Evolutionary conservation across 2,329 filamentous ascomycete genomes (phyloP).

Genomic region (Lasiodiplodia theobromae): DNA sequence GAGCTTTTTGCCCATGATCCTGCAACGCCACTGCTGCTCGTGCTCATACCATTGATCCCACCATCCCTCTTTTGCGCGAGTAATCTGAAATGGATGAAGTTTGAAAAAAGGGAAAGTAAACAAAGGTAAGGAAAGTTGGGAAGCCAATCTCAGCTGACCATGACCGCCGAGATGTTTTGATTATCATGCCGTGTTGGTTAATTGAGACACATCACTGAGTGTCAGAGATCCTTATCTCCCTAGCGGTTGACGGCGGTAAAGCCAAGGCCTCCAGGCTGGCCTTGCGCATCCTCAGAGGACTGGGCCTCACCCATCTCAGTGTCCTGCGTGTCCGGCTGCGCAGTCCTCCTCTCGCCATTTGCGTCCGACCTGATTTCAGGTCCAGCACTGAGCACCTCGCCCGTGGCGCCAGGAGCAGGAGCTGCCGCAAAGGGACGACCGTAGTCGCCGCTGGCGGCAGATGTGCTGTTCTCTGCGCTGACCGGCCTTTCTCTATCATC

Average conservation of each 20-base stretch:
- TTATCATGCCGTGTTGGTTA: not conserved
- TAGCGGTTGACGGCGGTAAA: constrained; percentile 50
- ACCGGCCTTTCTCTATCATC: constrained; percentile 32
- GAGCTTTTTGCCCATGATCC: not conserved
- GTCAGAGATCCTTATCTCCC: not conserved
- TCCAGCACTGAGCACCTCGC: constrained; percentile 29
- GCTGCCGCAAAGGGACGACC: constrained; percentile 35
- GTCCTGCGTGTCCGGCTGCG: constrained; percentile 38
- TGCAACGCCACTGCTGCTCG: constrained; percentile 6
- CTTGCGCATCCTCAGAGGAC: not conserved
- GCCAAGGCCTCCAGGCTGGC: constrained; percentile 31
- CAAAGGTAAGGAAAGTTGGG: not conserved
- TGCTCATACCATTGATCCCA: not conserved
- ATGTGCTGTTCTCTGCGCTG: constrained; percentile 34
- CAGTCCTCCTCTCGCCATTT: constrained; percentile 43
- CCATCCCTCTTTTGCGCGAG: not conserved
- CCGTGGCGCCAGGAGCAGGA: constrained; percentile 28
- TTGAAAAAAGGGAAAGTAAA: not conserved
- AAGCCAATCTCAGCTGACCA: not conserved
- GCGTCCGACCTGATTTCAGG: constrained; percentile 37
- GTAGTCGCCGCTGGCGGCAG: constrained; percentile 40
- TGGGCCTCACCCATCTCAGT: constrained; percentile 49
- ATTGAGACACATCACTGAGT: not conserved
- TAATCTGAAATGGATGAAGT: not conserved
- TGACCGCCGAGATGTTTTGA: not conserved